Evolutionary conservation across 2,329 filamentous ascomycete genomes (phyloP).

Genomic region (Pseudopyrenochaeta lycopersici): DNA sequence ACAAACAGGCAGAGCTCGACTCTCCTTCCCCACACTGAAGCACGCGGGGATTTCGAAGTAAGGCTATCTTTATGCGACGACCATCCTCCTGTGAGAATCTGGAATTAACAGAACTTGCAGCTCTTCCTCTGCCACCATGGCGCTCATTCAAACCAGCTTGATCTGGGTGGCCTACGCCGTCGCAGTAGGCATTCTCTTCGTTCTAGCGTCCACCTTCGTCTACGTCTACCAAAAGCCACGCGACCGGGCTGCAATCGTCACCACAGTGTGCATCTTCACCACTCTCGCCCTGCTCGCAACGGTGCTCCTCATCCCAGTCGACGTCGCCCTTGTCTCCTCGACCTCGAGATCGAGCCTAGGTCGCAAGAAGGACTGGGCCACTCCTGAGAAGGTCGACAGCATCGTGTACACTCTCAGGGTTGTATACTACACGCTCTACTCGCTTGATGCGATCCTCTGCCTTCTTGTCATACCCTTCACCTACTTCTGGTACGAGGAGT

Average conservation of each 20-base stretch:
- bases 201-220: conserved; percentile 83
- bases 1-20: conserved; percentile 3
- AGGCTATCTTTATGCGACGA: background rate
- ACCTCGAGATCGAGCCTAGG: conserved; percentile 80
- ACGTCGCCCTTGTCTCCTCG: conserved; percentile 92
- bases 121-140: conserved; percentile 55
- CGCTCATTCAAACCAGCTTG: conserved; percentile 82
- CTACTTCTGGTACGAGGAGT: conserved; percentile 98
- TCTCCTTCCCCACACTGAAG: background rate
- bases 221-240: conserved; percentile 90
- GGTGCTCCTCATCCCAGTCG: conserved; percentile 89
- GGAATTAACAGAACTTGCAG: background rate
- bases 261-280: conserved; percentile 84
- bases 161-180: conserved; percentile 96
- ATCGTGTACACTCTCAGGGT: conserved; percentile 84
- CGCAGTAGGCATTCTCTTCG: conserved; percentile 77
- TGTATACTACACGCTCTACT: conserved; percentile 93
- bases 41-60: background rate
- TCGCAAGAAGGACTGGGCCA: conserved; percentile 94
- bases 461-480: conserved; percentile 91
- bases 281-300: conserved; percentile 89
- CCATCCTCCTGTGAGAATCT: background rate
- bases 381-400: conserved; percentile 76
- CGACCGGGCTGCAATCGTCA: conserved; percentile 85
- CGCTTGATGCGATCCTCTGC: conserved; percentile 88